These are phyloP conservation scores for Xanthoconium separans DNA, from an alignment of 1,284 basidiomycete species.

Conservation along the genomic window DNA sequence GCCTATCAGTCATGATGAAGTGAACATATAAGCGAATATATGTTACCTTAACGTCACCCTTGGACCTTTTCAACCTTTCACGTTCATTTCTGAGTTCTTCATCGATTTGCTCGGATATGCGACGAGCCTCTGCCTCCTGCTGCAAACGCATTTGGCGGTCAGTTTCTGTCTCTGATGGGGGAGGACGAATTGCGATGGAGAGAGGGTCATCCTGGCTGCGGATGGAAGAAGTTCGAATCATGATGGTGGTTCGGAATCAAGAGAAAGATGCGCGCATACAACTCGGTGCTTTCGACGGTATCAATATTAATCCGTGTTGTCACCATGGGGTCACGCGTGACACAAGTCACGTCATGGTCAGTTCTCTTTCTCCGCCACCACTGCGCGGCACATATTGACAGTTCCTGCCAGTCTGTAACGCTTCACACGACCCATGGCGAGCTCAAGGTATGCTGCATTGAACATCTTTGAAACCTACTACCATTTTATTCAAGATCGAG, in stretches of 20 bases:
- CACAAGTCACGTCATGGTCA: slow-evolving; percentile 31
- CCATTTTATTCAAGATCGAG: slow-evolving; percentile 67
- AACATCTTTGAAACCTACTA: neutral
- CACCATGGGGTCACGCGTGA: slow-evolving; percentile 26
- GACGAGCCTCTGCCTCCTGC: slow-evolving; percentile 69
- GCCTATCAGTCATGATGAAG: slow-evolving; percentile 16
- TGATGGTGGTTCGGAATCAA: slow-evolving; percentile 38
- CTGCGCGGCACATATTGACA: slow-evolving; percentile 16
- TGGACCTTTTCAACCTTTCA: slow-evolving; percentile 59
- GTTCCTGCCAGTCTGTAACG: slow-evolving; percentile 76
- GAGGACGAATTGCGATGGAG: slow-evolving; percentile 62
- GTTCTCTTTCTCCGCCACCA: slow-evolving; percentile 25
- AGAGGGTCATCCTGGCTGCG: slow-evolving; percentile 76
- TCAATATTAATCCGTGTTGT: neutral
- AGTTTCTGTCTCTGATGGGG: slow-evolving; percentile 60
- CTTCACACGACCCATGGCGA: slow-evolving; percentile 94
- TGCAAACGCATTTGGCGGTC: slow-evolving; percentile 60
- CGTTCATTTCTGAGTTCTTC: slow-evolving; percentile 70
- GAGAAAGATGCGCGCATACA: slow-evolving; percentile 5
- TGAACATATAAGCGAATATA: slow-evolving; percentile 14
- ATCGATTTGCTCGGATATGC: slow-evolving; percentile 75
- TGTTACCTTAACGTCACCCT: slow-evolving; percentile 71
- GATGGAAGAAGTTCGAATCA: slow-evolving; percentile 63
- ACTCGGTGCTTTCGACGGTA: neutral
- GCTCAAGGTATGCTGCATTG: slow-evolving; percentile 68